These are phyloP conservation scores for Pseudomassariella vexata DNA, from an alignment of 2,329 filamentous ascomycete genomes.

Conservation along the genomic window DNA sequence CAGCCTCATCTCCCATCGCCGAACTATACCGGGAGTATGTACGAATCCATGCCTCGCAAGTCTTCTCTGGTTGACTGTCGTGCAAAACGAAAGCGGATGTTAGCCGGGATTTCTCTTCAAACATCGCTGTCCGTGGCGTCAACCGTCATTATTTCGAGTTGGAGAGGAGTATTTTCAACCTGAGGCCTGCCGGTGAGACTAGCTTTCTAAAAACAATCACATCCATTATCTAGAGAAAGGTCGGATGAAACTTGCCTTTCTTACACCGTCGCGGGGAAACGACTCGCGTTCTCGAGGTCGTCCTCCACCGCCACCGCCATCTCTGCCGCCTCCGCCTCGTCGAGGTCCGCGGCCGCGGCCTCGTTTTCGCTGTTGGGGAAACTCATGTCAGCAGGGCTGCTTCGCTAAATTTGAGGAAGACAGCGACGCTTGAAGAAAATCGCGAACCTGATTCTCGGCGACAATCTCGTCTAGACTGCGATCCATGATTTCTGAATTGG, in stretches of 20 bases:
- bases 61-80: constrained; percentile 49
- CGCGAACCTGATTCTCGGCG: constrained; percentile 25
- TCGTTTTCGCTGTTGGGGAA: constrained; percentile 17
- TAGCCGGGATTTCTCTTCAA: constrained; percentile 32
- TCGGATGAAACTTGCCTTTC: constrained; percentile 62
- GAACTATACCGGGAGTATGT: constrained; percentile 22
- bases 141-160: constrained; percentile 14
- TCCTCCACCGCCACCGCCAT: constrained; percentile 9
- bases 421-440: not conserved
- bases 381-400: constrained; percentile 5
- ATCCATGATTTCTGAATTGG: constrained; percentile 18
- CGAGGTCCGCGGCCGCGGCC: constrained; percentile 20
- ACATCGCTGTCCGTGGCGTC: constrained; percentile 28
- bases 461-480: constrained; percentile 29
- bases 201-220: constrained; percentile 6
- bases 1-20: constrained; percentile 15
- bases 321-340: constrained; percentile 16
- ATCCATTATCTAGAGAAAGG: not conserved
- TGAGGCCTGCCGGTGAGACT: too few relatives aligned
- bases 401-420: too few relatives aligned
- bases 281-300: constrained; percentile 31
- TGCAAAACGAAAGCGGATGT: constrained; percentile 44
- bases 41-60: constrained; percentile 66
- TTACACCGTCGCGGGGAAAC: constrained; percentile 76
- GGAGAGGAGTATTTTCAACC: too few relatives aligned